These are phyloP conservation scores for Cyberlindnera samutprakarnensis DNA, from an alignment of 805 yeast species.

Conservation along the genomic window DNA sequence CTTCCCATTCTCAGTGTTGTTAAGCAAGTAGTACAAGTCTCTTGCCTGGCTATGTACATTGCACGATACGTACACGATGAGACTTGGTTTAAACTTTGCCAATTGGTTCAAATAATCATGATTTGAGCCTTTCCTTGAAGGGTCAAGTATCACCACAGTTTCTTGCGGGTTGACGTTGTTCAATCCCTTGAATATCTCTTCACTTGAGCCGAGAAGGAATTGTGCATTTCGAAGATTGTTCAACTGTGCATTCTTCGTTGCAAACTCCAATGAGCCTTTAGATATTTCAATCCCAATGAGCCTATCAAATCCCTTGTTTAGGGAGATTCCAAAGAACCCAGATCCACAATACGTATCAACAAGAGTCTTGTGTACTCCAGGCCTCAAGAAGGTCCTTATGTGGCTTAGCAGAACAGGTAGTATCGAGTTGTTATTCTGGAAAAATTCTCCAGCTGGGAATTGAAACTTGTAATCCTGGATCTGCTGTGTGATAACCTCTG, in stretches of 20 bases:
- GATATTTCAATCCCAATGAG: constrained; percentile 92
- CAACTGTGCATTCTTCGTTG: constrained; percentile 64
- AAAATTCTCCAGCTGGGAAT: constrained; percentile 93
- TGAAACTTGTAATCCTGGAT: constrained; percentile 66
- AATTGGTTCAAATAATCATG: constrained; percentile 75
- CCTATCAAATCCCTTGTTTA: constrained; percentile 62
- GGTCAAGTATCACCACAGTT: constrained; percentile 88
- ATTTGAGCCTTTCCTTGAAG: constrained; percentile 96
- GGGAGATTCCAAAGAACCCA: constrained; percentile 82
- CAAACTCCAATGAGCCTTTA: constrained; percentile 82
- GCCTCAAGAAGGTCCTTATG: constrained; percentile 57
- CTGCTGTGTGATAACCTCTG: constrained; percentile 69
- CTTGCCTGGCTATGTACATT: constrained; percentile 98
- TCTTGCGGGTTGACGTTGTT: constrained; percentile 45
- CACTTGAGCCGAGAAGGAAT: constrained; percentile 87
- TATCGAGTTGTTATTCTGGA: constrained; percentile 92
- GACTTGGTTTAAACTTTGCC: constrained; percentile 72
- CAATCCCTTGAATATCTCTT: constrained; percentile 64
- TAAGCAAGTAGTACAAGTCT: constrained; percentile 74
- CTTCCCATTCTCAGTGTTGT: constrained; percentile 50
- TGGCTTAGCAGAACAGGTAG: constrained; percentile 74
- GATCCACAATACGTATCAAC: constrained; percentile 98
- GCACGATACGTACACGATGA: constrained; percentile 86
- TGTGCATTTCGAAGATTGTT: constrained; percentile 69
- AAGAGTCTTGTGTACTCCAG: constrained; percentile 43